These are phyloP conservation scores for Trametes sanguinea DNA, from an alignment of 768 basidiomycete species.

Conservation along the genomic window DNA sequence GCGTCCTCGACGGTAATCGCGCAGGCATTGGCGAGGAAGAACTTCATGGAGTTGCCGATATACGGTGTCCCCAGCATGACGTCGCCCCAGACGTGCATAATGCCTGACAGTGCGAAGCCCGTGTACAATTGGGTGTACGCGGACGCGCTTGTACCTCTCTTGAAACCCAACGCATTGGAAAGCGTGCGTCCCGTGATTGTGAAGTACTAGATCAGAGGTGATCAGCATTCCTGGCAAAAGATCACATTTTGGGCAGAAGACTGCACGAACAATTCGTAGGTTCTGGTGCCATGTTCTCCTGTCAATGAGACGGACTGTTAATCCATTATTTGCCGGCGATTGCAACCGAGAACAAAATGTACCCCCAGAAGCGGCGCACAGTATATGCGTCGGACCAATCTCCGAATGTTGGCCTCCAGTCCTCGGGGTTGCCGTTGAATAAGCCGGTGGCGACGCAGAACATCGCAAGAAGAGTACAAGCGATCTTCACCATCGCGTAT, in stretches of 20 bases:
- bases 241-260: no score
- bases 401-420: slow-evolving; percentile 44
- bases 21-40: neutral
- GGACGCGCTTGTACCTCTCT: neutral
- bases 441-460: slow-evolving; percentile 20
- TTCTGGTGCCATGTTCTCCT: slow-evolving; percentile 44
- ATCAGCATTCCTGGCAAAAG: no score
- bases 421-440: slow-evolving; percentile 33
- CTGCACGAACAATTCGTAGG: slow-evolving; percentile 33
- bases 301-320: neutral
- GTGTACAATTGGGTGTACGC: neutral
- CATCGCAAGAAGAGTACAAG: slow-evolving; percentile 3
- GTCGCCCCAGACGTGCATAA: neutral
- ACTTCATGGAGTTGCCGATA: neutral
- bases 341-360: no score
- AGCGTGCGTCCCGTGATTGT: neutral
- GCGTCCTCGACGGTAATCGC: neutral
- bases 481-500: slow-evolving; percentile 1
- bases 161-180: neutral
- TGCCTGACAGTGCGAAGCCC: neutral
- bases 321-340: no score
- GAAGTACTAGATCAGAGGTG: no score
- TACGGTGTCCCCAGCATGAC: neutral
- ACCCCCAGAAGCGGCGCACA: slow-evolving; percentile 44
- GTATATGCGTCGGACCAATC: slow-evolving; percentile 38